Evolutionary conservation across 2,329 filamentous ascomycete genomes (phyloP), one percentile per base, ranked within the genome.

Genomic region (Ramichloridium luteum): DNA sequence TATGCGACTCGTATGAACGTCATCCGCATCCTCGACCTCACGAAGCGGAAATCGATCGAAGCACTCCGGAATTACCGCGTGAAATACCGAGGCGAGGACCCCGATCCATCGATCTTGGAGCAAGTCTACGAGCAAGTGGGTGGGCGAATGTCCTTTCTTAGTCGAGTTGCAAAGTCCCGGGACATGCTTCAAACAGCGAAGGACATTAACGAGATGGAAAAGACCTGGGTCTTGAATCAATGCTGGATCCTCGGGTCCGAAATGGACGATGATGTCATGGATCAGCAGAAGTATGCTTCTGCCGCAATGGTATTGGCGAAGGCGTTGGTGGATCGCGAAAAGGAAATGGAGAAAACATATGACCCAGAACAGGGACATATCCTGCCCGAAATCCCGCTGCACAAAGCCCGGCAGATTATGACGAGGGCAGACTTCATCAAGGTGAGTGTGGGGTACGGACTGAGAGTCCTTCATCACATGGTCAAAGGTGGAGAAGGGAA

Each of bases 231-330:
- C 45, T 57, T 85, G 13, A 85, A 83, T 56, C 75, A 80, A 51
- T 84, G 79, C 53, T 80, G 79, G 64, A 80, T 85, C 32, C 65
- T 86, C 2, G 80, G 80, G 12, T 64, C 61, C 38, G 75, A 77
- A 41, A 85, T 80, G 78, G 90, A 96, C 46, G 90, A 96, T 57
- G 90, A 98, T 53, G 90, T 94, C 45, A 96, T 96, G 78, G 84
- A 94, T 51, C 82, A 94, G 57, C 85, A 96, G 54, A 94, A 96
- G 56, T 94, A 84, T 66, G 83, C 86, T 27, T 82, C 85, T 9
- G 86, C 84, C 9, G 85, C 90, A 22, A 93, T 96, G 80, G 81
- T 93, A 13, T 70, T 98, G 2, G 90, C 88, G 13, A 80, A 80
- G 45, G 85, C 85, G 1, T 73, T 98, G 5, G 84, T 96, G n/a